Conservation (phyloP, 768 basidiomycete species). For the Clitopilus passeckerianus region DNA sequence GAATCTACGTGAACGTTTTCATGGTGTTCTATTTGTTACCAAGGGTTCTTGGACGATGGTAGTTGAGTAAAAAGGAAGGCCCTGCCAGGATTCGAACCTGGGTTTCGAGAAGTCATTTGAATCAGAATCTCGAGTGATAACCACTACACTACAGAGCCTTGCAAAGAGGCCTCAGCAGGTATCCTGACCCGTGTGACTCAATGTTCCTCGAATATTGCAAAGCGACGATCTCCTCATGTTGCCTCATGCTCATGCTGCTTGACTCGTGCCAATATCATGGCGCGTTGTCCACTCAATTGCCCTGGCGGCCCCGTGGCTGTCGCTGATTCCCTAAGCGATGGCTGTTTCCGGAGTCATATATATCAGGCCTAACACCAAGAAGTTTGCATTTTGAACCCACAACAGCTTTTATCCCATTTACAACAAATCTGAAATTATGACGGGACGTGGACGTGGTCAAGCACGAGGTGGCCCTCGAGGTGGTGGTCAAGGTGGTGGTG, state of each 20-base stretch:
- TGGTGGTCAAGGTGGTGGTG: slow-evolving; percentile 16
- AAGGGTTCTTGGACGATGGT: not conserved
- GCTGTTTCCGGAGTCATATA: too few relatives aligned
- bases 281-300: not conserved
- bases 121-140: slow-evolving; percentile 17
- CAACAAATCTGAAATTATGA: not conserved
- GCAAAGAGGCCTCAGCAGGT: too few relatives aligned
- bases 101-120: slow-evolving; percentile 9
- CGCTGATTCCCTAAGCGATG: not conserved
- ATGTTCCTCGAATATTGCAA: too few relatives aligned
- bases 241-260: too few relatives aligned
- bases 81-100: slow-evolving; percentile 16
- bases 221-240: not conserved
- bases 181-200: too few relatives aligned
- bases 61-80: slow-evolving; percentile 1
- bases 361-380: too few relatives aligned
- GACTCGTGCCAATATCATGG: too few relatives aligned
- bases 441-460: slow-evolving; percentile 1
- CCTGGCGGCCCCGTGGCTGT: not conserved
- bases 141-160: slow-evolving; percentile 15
- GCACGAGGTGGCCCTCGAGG: slow-evolving; percentile 12
- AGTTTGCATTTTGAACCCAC: too few relatives aligned
- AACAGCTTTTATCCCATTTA: not conserved
- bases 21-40: too few relatives aligned
- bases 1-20: too few relatives aligned